Percentiles rank a stretch among this genome's conserved stretches.
Conservation (phyloP, 1,284 basidiomycete species). For the Hortiboletus rubellus region DNA sequence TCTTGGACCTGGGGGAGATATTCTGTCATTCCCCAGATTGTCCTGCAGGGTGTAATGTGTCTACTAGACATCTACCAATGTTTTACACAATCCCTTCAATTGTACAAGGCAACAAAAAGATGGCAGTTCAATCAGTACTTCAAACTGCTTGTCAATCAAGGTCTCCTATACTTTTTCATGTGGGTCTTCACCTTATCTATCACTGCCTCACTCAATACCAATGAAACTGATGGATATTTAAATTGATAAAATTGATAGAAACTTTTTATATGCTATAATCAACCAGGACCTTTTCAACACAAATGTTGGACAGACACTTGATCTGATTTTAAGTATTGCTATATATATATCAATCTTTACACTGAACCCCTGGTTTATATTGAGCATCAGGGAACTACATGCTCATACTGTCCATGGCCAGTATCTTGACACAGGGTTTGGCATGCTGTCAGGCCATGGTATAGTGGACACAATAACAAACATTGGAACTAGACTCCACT, state of each 20-base stretch:
- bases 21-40: slow-evolving; percentile 4
- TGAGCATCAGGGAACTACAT: slow-evolving; percentile 11
- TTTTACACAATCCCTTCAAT: neutral
- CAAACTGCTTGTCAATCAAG: slow-evolving; percentile 4
- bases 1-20: slow-evolving; percentile 13
- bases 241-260: neutral
- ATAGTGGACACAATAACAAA: neutral
- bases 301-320: neutral
- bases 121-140: slow-evolving; percentile 15
- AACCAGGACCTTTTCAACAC: neutral
- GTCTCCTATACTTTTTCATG: slow-evolving; percentile 14
- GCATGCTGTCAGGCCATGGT: neutral
- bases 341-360: neutral
- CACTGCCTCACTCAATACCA: neutral
- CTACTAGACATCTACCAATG: slow-evolving; percentile 1
- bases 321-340: neutral
- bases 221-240: neutral
- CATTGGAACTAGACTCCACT: neutral
- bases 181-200: neutral
- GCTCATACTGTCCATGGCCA: neutral
- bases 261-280: neutral
- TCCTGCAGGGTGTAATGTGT: slow-evolving; percentile 9
- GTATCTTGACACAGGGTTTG: slow-evolving; percentile 12
- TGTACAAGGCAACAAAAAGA: neutral
- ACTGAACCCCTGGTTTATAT: slow-evolving; percentile 10